Percentiles rank a stretch among this genome's conserved stretches.
Evolutionary conservation across 371 early-diverging fungal species (phyloP).

Genomic region (Lichtheimia corymbifera): DNA sequence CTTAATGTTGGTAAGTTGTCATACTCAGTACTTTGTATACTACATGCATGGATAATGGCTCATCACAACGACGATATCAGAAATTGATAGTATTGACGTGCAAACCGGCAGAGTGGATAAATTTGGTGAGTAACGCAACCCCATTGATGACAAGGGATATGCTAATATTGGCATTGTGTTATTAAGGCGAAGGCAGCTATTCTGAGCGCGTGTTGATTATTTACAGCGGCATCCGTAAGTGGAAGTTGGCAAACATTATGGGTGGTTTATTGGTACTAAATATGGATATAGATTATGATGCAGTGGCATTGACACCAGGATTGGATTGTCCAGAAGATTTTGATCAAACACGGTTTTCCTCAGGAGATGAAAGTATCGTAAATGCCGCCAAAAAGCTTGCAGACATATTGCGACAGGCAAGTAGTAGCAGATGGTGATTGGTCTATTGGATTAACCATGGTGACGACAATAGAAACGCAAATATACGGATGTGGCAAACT

Average conservation of each 20-base stretch:
- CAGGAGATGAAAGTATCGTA: constrained; percentile 29
- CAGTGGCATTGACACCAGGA: constrained; percentile 52
- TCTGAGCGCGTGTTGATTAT: constrained; percentile 51
- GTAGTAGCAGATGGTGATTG: neutral
- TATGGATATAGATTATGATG: constrained; percentile 55
- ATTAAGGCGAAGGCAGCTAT: constrained; percentile 55
- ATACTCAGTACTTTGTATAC: neutral
- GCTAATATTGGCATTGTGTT: neutral
- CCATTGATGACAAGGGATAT: neutral
- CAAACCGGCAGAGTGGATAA: constrained; percentile 57
- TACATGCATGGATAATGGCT: neutral
- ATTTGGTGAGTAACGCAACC: constrained; percentile 44
- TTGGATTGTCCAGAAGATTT: constrained; percentile 46
- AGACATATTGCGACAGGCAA: constrained; percentile 44
- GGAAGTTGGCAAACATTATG: neutral
- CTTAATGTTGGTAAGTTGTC: constrained; percentile 50
- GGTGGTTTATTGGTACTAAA: neutral
- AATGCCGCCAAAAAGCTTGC: constrained; percentile 45
- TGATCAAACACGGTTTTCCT: constrained; percentile 57
- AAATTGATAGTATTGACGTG: constrained; percentile 66
- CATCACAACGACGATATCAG: constrained; percentile 15
- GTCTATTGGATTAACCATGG: neutral
- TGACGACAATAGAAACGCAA: constrained; percentile 41
- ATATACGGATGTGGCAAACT: constrained; percentile 61
- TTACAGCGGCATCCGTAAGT: constrained; percentile 67